Base-by-base conservation (phyloP, 768 basidiomycete genomes). In the Tulasnella sp. region DNA sequence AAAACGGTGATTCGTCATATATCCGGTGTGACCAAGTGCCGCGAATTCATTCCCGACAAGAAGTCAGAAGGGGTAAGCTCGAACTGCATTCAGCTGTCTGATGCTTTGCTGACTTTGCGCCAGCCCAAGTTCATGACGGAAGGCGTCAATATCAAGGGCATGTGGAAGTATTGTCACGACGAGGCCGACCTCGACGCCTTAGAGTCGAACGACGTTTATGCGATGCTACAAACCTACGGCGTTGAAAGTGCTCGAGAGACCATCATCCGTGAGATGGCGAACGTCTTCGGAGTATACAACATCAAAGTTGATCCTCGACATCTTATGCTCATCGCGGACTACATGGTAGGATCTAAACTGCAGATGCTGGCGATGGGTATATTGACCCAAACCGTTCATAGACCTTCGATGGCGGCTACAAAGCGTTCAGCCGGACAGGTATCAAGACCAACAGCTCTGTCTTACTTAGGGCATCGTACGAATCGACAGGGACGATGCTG, bases 351-450 rank as follows among this genome's bases (percentile, higher is more conserved):
- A 7, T 36, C 34, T 12, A 8, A 1, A 40, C n/a, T n/a, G n/a
- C n/a, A n/a, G n/a, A n/a, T 2, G 12, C 36, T 8, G 26, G 16
- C 1, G 26, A 36, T 36, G 42, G 16, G 39, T 67, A 72, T 67
- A 32, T 9, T 67, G 7, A 14, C 29, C 41, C 36, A 42, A 44
- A 29, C n/a, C 34, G 2, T 39, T 63, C 42, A 47, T 72, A 98
- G 96, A 98, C 97, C 0, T 98, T 94, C 79, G 95, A 98, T 71
- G 97, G 97, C 36, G 94, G 91, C 35, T 99, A 95, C 84, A 96
- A 93, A 81, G 94, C 97, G 1, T 99, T 98, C 83, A 99, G 98
- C 81, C 90, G 97, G 62, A 93, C 90, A 75, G 97, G 97, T 69
- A 91, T 99, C 72, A 90, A 92, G 29, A 87, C 90, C 62, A 94